A percentile compares a stretch with the other conserved stretches of the same genome.
phyloP scores from a whole-genome alignment of 495 filamentous ascomycete species.

The Amphirosellinia nigrospora region DNA sequence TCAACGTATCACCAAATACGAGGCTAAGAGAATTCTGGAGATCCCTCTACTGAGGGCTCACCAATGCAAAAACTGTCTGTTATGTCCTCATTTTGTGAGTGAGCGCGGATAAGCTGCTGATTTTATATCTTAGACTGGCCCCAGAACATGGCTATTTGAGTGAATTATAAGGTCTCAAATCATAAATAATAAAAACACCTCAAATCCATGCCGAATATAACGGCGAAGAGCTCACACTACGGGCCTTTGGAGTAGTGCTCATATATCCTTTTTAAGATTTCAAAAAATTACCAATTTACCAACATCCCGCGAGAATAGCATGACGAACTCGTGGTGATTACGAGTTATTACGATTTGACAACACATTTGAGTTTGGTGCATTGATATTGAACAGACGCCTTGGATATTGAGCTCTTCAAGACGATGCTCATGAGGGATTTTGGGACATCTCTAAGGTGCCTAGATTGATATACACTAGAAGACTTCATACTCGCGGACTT shows the following conservation, averaged over 20 bases:
- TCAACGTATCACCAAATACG: neutral
- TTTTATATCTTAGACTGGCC: neutral
- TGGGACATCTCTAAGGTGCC: neutral
- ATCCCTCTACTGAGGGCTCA: neutral
- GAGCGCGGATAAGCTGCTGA: neutral
- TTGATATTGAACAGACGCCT: neutral
- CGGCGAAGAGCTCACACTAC: neutral
- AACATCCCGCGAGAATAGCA: neutral
- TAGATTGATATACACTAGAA: neutral
- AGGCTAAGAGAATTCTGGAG: neutral
- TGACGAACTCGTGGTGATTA: neutral
- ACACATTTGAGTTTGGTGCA: neutral
- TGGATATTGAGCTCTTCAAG: neutral
- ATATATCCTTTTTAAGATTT: neutral
- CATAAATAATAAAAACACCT: neutral
- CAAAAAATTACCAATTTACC: neutral
- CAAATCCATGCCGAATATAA: neutral
- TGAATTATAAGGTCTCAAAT: neutral
- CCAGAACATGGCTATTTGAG: neutral
- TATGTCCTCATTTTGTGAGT: neutral
- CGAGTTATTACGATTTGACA: neutral
- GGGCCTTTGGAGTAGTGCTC: neutral
- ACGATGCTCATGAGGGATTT: too few species aligned
- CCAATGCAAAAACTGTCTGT: neutral
- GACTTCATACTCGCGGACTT: neutral